Evolutionary conservation across 306 rosid species (phyloP), one percentile per base, ranked within the genome.

Genomic region (Pyrus pyrifolia): DNA sequence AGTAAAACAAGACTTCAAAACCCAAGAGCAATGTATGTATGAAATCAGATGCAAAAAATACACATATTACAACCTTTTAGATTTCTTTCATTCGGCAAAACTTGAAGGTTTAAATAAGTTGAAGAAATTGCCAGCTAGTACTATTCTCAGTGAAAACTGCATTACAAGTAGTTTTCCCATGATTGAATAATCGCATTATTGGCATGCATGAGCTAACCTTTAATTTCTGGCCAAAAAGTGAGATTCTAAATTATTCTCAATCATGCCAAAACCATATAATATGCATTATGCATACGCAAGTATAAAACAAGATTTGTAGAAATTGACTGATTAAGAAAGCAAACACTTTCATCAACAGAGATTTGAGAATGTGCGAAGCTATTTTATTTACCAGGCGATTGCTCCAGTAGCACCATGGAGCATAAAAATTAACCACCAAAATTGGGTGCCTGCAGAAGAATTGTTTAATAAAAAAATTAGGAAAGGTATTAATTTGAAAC

Each of bases 391-490:
- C 97, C 96, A 94, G 83, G 73, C 95, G 96, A 78, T 94, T 93
- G 76, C 96, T 92, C 98, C 97, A 92, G 76, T 85, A 83, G 87
- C 98, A 94, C 98, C 98, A 94, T 70, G 98, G 98, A 80, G 98
- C 98, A 72, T 66, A 87, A 88, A 94, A 94, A 66, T 92, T 92
- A 81, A 92, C 97, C 74, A 88, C 91, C 84, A 93, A 84, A 80
- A 94, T 72, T 7, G 90, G 93, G 76, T 85, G 81, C 89, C 98
- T 94, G 88, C 78, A 82, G 73, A 83, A 70, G 69, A 68, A 77
- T 68, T 27, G 70, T 78, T 76, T 69, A 23, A 70, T 58, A 33
- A 59, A 31, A 58, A 67, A 67, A 65, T 71, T 71, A 49, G 73
- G 13, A 62, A 70, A 42, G 67, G 69, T 40, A 75, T 31, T 63